These are phyloP conservation scores for Cadophora luteo-olivacea DNA, from an alignment of 2,329 filamentous ascomycete species.

Conservation along the genomic window DNA sequence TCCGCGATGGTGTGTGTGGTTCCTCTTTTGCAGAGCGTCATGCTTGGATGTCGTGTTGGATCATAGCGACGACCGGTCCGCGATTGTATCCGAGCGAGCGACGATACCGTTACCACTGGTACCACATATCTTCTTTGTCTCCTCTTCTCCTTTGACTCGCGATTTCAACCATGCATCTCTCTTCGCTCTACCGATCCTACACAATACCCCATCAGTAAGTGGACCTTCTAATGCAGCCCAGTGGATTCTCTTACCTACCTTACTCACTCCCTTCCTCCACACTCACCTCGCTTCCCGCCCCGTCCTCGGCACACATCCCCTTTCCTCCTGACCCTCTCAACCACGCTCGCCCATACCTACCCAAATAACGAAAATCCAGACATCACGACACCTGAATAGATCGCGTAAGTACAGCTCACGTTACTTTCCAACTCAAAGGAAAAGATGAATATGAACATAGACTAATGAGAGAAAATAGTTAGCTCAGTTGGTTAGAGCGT, in stretches of 20 bases:
- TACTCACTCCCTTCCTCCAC: background rate
- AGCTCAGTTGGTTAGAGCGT: constrained; percentile 13
- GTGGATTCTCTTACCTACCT: constrained; percentile 13
- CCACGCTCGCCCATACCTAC: background rate
- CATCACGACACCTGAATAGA: constrained; percentile 6
- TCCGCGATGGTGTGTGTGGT: too few relatives aligned
- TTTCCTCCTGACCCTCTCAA: too few relatives aligned
- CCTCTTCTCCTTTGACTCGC: too few relatives aligned
- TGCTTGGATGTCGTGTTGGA: too few relatives aligned
- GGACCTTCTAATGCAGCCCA: background rate
- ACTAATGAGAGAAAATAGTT: background rate
- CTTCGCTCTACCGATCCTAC: too few relatives aligned
- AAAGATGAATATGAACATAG: too few relatives aligned
- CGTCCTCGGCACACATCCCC: background rate
- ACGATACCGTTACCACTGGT: too few relatives aligned
- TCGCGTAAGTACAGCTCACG: constrained; percentile 10
- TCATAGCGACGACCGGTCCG: too few relatives aligned
- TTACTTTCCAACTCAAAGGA: background rate
- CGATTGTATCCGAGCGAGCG: too few relatives aligned
- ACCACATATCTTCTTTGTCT: too few relatives aligned
- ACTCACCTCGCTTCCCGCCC: background rate
- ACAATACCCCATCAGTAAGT: background rate
- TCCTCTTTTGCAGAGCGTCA: too few relatives aligned
- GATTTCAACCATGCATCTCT: too few relatives aligned
- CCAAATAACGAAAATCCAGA: background rate